phyloP scores from a whole-genome alignment of 2,329 filamentous ascomycete genomes.

The Aureobasidium zeae region DNA sequence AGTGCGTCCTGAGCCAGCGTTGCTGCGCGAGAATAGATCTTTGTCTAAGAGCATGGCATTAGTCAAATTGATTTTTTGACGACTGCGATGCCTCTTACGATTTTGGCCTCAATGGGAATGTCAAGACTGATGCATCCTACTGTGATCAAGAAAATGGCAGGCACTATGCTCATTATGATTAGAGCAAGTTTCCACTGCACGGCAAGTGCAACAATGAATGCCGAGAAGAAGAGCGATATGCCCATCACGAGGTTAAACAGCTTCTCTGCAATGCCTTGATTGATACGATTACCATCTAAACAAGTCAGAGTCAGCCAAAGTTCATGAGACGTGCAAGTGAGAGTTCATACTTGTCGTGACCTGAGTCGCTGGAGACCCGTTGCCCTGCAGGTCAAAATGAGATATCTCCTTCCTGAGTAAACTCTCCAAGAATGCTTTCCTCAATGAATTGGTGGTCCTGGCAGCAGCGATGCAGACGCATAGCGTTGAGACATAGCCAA shows the following conservation, averaged over 20 bases:
- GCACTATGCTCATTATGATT: conserved; percentile 47
- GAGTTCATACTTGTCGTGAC: conserved; percentile 46
- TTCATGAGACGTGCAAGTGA: too few species aligned
- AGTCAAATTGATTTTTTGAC: background rate
- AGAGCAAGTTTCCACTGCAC: conserved; percentile 54
- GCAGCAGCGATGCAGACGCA: conserved; percentile 57
- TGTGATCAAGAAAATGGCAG: conserved; percentile 31
- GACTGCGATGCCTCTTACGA: background rate
- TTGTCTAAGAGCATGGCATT: background rate
- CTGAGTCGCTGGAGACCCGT: conserved; percentile 55
- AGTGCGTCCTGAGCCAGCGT: conserved; percentile 44
- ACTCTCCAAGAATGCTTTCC: conserved; percentile 51
- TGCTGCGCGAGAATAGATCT: conserved; percentile 37
- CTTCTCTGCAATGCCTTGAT: conserved; percentile 62
- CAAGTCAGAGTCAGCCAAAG: background rate
- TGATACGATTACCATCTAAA: conserved; percentile 49
- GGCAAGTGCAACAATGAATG: conserved; percentile 59
- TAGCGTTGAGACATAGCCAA: conserved; percentile 55
- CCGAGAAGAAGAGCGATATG: conserved; percentile 56
- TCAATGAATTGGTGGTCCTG: conserved; percentile 52
- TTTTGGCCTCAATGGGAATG: conserved; percentile 23
- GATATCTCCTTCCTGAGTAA: conserved; percentile 54
- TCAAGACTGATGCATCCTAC: conserved; percentile 23
- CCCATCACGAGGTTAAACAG: conserved; percentile 57
- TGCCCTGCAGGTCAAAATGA: conserved; percentile 55